Percentiles rank a stretch among this genome's conserved stretches.
Conservation (phyloP, 345 rosid genomes). For the Odontarrhena argentea region DNA sequence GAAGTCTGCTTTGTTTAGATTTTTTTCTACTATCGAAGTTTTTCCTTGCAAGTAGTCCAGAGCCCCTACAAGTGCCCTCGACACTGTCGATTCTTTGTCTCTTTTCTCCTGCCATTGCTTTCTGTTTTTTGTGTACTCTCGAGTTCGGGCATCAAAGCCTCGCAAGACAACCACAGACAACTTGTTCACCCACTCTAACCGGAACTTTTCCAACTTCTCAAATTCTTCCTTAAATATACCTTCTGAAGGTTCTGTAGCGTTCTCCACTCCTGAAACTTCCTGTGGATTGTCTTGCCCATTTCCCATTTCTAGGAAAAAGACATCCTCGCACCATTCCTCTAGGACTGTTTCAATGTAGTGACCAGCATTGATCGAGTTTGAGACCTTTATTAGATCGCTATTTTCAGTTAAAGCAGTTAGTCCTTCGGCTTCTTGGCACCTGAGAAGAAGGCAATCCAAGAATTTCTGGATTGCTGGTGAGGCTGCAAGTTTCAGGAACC, state of each 20-base stretch:
- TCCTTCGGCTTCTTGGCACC: conserved; percentile 98
- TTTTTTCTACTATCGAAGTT: conserved; percentile 57
- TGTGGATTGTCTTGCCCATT: conserved; percentile 44
- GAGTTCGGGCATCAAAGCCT: conserved; percentile 74
- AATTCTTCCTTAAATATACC: conserved; percentile 65
- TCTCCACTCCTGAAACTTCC: conserved; percentile 40
- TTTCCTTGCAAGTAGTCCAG: conserved; percentile 81
- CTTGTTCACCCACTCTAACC: conserved; percentile 80
- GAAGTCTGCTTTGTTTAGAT: conserved; percentile 67
- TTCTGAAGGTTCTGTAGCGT: conserved; percentile 36
- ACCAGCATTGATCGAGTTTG: conserved; percentile 68
- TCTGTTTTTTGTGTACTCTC: conserved; percentile 80
- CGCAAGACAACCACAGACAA: conserved; percentile 69
- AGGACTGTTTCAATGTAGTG: conserved; percentile 66
- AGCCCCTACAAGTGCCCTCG: conserved; percentile 66
- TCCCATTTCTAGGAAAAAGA: conserved; percentile 81
- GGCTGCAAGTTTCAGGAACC: conserved; percentile 73
- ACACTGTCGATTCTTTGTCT: conserved; percentile 72
- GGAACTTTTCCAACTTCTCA: conserved; percentile 59
- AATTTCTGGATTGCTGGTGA: conserved; percentile 58
- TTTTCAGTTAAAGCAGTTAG: conserved; percentile 85
- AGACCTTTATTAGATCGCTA: conserved; percentile 75
- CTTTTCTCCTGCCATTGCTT: conserved; percentile 79
- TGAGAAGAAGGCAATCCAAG: conserved; percentile 65
- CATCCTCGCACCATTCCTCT: conserved; percentile 85